Evolutionary conservation across 371 early-diverging fungal species (phyloP).

Genomic region (Zopfochytrium polystomum): DNA sequence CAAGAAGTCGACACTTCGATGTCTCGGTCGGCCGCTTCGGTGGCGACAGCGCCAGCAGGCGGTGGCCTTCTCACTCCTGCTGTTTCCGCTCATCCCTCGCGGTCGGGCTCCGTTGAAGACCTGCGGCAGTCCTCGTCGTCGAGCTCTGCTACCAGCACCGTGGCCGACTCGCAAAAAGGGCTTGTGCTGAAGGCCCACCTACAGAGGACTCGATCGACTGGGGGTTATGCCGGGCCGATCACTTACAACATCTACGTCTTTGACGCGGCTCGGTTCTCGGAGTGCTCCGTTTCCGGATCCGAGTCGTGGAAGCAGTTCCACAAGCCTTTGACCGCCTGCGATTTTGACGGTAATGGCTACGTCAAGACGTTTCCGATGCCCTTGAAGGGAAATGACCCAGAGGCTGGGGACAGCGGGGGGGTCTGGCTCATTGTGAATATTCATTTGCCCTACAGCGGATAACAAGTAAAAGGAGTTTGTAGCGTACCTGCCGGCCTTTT

Average conservation of each 20-base stretch:
- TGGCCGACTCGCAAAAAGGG: no score
- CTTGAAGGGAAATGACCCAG: neutral
- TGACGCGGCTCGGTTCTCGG: constrained; percentile 11
- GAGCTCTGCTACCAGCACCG: no score
- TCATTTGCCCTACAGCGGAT: no score
- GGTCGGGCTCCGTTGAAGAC: no score
- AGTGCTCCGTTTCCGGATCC: neutral
- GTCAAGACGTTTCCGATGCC: constrained; percentile 27
- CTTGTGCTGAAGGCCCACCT: constrained; percentile 18
- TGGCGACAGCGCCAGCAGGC: neutral
- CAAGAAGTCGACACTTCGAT: neutral
- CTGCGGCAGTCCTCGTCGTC: no score
- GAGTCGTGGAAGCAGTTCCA: constrained; percentile 13
- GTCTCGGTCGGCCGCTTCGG: neutral
- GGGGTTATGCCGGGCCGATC: constrained; percentile 4
- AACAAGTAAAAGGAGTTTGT: no score
- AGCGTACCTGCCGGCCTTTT: no score
- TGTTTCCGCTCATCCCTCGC: no score
- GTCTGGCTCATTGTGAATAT: constrained; percentile 8
- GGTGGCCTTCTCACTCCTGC: neutral
- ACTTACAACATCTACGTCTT: constrained; percentile 32
- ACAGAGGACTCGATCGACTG: constrained; percentile 10
- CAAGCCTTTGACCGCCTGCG: constrained; percentile 35
- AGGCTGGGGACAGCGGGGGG: constrained; percentile 6
- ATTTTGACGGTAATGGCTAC: constrained; percentile 31